A percentile compares a stretch with the other conserved stretches of the same genome.
Conservation (phyloP, 371 early-diverging fungal species). For the Mortierella sp. region DNA sequence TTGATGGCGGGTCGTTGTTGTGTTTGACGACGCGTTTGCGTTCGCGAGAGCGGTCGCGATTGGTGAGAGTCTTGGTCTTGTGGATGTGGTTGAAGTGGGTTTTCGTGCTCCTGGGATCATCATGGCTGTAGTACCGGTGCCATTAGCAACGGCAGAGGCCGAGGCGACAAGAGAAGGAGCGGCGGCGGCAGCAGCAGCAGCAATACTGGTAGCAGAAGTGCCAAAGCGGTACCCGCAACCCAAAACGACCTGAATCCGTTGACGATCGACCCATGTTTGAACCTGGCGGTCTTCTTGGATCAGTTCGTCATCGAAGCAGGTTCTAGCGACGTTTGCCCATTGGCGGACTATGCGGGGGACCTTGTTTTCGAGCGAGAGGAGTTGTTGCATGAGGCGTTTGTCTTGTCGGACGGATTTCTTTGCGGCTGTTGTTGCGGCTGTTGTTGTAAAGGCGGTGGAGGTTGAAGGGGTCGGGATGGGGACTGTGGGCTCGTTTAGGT, state of each 20-base stretch:
- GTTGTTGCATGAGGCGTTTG: conserved; percentile 49
- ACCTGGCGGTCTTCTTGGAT: conserved; percentile 38
- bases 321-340: conserved; percentile 43
- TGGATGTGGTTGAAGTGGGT: not conserved
- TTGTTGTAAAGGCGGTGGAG: not conserved
- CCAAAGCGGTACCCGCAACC: conserved; percentile 25
- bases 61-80: conserved; percentile 19
- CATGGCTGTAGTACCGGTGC: not conserved
- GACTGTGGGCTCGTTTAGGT: not conserved
- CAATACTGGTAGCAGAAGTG: not conserved
- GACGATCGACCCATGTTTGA: conserved; percentile 51
- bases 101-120: not conserved
- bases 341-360: conserved; percentile 47
- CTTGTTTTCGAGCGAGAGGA: conserved; percentile 52
- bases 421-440: not conserved
- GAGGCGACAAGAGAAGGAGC: not conserved
- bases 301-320: conserved; percentile 48
- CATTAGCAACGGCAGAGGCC: not conserved
- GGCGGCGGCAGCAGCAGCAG: not conserved
- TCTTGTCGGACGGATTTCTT: conserved; percentile 24
- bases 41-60: conserved; percentile 37
- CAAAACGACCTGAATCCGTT: conserved; percentile 44
- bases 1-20: not conserved
- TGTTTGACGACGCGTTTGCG: conserved; percentile 4
- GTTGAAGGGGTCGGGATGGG: not conserved